Conservation (phyloP, 2,329 filamentous ascomycete species). For the Purpureocillium takamizusanense region DNA sequence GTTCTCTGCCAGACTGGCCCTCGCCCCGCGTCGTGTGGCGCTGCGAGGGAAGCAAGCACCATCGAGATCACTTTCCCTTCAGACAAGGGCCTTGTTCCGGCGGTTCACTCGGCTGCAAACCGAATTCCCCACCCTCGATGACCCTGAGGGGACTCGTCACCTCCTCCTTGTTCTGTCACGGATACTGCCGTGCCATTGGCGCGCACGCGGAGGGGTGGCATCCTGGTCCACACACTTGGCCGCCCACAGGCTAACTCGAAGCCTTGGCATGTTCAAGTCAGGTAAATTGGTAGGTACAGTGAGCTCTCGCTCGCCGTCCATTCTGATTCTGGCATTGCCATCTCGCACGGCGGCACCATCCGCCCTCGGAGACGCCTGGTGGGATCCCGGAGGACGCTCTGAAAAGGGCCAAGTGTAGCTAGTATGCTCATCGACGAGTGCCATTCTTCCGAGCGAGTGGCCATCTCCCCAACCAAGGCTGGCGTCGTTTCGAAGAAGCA, state of each 20-base stretch:
- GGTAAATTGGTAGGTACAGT: too few relatives aligned
- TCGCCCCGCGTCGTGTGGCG: neutral
- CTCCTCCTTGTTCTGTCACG: constrained; percentile 14
- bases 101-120: constrained; percentile 29
- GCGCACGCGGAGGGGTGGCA: constrained; percentile 18
- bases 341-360: neutral
- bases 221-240: constrained; percentile 13
- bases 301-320: neutral
- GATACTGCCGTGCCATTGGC: constrained; percentile 25
- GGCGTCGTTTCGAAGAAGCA: too few relatives aligned
- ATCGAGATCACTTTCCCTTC: constrained; percentile 16
- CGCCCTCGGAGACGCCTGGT: constrained; percentile 8
- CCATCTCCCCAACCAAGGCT: too few relatives aligned
- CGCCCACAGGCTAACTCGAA: constrained; percentile 11
- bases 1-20: too few relatives aligned
- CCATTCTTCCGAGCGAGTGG: too few relatives aligned
- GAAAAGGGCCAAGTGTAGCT: constrained; percentile 18
- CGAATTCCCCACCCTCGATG: constrained; percentile 18
- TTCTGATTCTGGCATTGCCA: neutral
- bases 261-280: constrained; percentile 5
- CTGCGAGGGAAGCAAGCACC: neutral
- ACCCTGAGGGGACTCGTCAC: constrained; percentile 18
- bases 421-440: too few relatives aligned
- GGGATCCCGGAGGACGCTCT: constrained; percentile 18
- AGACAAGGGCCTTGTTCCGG: constrained; percentile 11